Evolutionary conservation across 345 rosid species (phyloP).

Genomic region (Lenwebbia sp.): DNA sequence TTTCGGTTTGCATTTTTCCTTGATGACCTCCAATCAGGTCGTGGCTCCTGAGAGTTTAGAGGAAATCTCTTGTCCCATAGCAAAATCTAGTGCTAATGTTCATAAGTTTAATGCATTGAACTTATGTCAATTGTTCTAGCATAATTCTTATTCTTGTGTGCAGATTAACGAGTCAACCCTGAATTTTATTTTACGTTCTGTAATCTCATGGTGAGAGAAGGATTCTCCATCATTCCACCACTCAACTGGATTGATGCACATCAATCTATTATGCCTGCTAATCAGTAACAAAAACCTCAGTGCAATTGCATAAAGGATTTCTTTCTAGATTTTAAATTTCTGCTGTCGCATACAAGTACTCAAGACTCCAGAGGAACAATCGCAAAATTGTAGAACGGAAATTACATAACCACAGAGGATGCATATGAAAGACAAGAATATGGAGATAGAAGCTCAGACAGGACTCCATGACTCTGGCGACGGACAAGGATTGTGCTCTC

Average conservation of each 20-base stretch:
- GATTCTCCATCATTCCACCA: neutral
- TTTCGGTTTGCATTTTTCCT: neutral
- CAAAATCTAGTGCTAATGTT: neutral
- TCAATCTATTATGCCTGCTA: neutral
- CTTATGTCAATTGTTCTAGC: neutral
- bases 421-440: neutral
- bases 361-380: neutral
- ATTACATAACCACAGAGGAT: neutral
- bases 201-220: neutral
- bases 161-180: neutral
- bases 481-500: neutral
- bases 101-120: neutral
- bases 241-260: neutral
- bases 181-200: neutral
- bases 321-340: neutral
- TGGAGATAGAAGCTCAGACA: neutral
- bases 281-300: neutral
- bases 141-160: neutral
- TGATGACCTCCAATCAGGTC: neutral
- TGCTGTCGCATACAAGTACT: neutral
- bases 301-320: neutral
- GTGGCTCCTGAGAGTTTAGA: neutral
- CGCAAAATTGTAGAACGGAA: neutral
- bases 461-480: neutral
- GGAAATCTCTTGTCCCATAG: neutral